Conservation (phyloP, 108 stramenopile genomes). For the Poteriospumella lacustris region DNA sequence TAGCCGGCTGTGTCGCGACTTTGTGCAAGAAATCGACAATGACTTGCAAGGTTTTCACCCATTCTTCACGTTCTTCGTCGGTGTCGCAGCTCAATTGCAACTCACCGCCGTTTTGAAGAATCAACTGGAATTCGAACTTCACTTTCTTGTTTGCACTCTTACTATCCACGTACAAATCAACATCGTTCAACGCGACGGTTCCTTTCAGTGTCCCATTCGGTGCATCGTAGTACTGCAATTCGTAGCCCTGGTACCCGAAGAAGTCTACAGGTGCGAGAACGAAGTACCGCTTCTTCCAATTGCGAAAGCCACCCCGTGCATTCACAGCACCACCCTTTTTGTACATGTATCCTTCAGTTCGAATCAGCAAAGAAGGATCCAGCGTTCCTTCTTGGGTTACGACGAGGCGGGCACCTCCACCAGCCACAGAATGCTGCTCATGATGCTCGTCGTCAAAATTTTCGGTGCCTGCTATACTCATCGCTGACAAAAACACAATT, state of each 20-base stretch:
- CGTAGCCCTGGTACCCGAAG: neutral
- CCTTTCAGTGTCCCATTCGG: conserved; percentile 27
- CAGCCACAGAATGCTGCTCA: too few relatives aligned
- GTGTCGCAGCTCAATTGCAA: conserved; percentile 6
- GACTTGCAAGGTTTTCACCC: neutral
- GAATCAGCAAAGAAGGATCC: neutral
- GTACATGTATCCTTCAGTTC: conserved; percentile 23
- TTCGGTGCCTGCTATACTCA: too few relatives aligned
- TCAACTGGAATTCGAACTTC: conserved; percentile 24
- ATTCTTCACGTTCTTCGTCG: conserved; percentile 3
- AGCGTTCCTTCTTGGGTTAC: neutral
- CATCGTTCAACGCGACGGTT: neutral
- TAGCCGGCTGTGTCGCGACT: neutral
- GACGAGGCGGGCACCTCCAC: neutral
- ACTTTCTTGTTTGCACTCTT: neutral
- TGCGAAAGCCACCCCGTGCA: conserved; percentile 11
- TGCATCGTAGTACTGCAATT: conserved; percentile 21
- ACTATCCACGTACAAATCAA: conserved; percentile 11
- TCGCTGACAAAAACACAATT: too few relatives aligned
- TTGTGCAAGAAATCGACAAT: neutral
- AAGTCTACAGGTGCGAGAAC: neutral
- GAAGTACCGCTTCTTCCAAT: conserved; percentile 17
- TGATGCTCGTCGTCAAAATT: too few relatives aligned
- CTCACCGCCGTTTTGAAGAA: neutral
- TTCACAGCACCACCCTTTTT: conserved; percentile 31